phyloP scores from a whole-genome alignment of 1,139 yeast genomes.

The Suhomyces terraborum region DNA sequence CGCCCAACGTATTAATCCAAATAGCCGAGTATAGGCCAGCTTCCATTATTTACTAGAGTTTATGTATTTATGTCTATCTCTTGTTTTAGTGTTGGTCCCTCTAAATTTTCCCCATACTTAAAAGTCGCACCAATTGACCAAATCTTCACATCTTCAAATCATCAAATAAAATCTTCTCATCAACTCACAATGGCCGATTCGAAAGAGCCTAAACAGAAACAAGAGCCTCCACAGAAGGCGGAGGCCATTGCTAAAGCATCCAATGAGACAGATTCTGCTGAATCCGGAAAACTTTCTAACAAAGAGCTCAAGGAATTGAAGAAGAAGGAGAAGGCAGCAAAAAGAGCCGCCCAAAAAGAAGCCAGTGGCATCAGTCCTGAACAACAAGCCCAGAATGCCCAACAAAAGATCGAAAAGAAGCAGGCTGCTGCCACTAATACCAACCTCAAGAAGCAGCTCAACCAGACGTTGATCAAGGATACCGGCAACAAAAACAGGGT shows the following conservation, averaged over 20 bases:
- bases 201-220: constrained; percentile 4
- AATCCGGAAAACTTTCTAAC: constrained; percentile 51
- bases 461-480: constrained; percentile 53
- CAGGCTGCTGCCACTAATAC: constrained; percentile 45
- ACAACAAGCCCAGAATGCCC: constrained; percentile 42
- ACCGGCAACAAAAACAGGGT: constrained; percentile 41
- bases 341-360: constrained; percentile 69
- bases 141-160: not conserved
- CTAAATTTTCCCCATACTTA: not conserved
- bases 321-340: constrained; percentile 87
- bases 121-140: not conserved
- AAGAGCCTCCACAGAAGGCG: not conserved
- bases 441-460: constrained; percentile 57
- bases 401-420: constrained; percentile 43
- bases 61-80: too few relatives aligned
- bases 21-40: too few relatives aligned
- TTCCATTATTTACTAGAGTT: too few relatives aligned
- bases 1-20: too few relatives aligned
- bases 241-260: constrained; percentile 5
- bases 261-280: constrained; percentile 9
- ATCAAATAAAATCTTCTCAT: constrained; percentile 5
- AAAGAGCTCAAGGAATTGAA: constrained; percentile 86
- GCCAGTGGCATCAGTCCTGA: constrained; percentile 53
- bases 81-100: not conserved
- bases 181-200: constrained; percentile 14